Evolutionary conservation across 306 rosid genomes (phyloP).

Genomic region (Elaeagnus macrophylla): DNA sequence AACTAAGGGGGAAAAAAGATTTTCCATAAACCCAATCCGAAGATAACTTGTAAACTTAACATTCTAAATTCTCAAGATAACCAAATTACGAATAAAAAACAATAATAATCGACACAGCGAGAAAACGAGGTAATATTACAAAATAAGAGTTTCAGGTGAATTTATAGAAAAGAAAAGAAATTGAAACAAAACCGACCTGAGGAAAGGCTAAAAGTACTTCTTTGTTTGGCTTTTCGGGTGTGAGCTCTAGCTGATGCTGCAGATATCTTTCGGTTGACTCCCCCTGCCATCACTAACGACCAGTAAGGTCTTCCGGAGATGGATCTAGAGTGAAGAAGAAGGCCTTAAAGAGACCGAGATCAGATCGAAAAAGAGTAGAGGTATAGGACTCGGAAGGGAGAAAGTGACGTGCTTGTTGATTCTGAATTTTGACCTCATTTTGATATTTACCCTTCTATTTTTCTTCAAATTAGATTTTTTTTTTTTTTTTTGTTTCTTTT

Average conservation of each 20-base stretch:
- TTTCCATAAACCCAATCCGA: neutral
- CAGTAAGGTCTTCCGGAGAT: neutral
- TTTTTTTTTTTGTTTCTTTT: no score
- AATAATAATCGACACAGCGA: no score
- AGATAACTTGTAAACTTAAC: neutral
- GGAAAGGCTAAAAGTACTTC: constrained; percentile 33
- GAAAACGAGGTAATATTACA: no score
- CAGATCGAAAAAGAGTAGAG: neutral
- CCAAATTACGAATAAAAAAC: neutral
- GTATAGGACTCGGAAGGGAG: neutral
- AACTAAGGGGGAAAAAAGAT: neutral
- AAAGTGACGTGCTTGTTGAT: no score
- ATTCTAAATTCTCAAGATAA: neutral
- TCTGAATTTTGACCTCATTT: no score
- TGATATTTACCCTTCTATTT: no score
- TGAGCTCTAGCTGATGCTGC: constrained; percentile 79
- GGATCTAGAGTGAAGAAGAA: neutral
- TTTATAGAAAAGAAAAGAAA: no score
- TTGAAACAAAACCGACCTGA: constrained; percentile 32
- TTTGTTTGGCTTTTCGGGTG: constrained; percentile 49
- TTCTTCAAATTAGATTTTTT: no score
- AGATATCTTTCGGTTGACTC: constrained; percentile 52
- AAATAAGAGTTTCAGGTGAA: neutral
- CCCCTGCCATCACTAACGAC: constrained; percentile 39
- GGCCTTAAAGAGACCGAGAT: neutral